Percentiles rank a stretch among this genome's conserved stretches.
Conservation (phyloP, 1,284 basidiomycete species). For the Sutorius eximius region DNA sequence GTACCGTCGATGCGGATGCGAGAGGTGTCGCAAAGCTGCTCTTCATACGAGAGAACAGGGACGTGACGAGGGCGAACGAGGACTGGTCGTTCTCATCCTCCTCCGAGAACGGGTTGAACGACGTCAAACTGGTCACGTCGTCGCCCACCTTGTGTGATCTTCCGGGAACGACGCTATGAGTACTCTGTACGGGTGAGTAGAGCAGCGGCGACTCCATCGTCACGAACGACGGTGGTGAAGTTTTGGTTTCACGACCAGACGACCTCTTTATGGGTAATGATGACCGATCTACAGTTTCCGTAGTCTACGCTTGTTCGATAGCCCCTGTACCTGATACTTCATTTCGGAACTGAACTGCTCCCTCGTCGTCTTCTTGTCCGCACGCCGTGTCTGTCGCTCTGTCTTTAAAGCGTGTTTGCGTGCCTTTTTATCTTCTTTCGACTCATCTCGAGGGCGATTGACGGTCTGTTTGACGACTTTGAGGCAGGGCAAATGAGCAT, state of each 20-base stretch:
- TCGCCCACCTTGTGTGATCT: slow-evolving; percentile 63
- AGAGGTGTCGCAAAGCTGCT: slow-evolving; percentile 68
- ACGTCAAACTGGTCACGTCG: slow-evolving; percentile 71
- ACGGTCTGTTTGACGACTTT: slow-evolving; percentile 50
- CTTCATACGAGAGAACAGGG: slow-evolving; percentile 75
- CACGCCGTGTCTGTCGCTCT: slow-evolving; percentile 72
- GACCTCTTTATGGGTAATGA: slow-evolving; percentile 19
- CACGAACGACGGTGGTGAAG: background rate
- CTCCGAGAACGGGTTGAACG: slow-evolving; percentile 83
- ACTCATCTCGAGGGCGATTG: slow-evolving; percentile 76
- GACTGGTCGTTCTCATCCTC: slow-evolving; percentile 84
- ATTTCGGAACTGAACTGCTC: slow-evolving; percentile 76
- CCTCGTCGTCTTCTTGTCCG: slow-evolving; percentile 80
- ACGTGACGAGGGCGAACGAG: slow-evolving; percentile 75
- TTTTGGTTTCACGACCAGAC: slow-evolving; percentile 9
- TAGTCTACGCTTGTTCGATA: slow-evolving; percentile 38
- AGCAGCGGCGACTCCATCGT: slow-evolving; percentile 35
- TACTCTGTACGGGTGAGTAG: slow-evolving; percentile 41
- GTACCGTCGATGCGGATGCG: slow-evolving; percentile 43
- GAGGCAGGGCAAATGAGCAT: slow-evolving; percentile 4
- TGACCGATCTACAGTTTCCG: slow-evolving; percentile 21
- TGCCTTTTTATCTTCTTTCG: slow-evolving; percentile 82
- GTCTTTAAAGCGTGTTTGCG: slow-evolving; percentile 89
- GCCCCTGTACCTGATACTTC: slow-evolving; percentile 64
- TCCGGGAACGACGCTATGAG: slow-evolving; percentile 44